These are phyloP conservation scores for Kluyveromyces marxianus DNA, from an alignment of 1,139 yeast species.

Conservation along the genomic window DNA sequence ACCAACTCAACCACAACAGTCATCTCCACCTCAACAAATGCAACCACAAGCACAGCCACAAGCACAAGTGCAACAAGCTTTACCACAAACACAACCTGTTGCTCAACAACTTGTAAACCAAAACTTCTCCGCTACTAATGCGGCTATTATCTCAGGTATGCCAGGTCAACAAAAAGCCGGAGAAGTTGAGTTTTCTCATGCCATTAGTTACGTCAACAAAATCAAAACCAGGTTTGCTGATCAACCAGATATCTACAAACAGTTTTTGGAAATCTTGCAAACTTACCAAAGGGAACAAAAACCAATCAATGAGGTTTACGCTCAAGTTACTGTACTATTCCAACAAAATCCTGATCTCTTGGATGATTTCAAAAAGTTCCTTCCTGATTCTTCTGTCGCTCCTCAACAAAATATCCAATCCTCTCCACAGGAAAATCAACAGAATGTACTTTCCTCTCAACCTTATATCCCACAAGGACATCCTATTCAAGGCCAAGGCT, in stretches of 20 bases:
- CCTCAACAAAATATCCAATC: slow-evolving; percentile 12
- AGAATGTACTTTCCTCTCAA: slow-evolving; percentile 9
- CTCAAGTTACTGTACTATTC: slow-evolving; percentile 83
- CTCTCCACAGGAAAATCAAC: slow-evolving; percentile 7
- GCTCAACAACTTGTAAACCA: background rate
- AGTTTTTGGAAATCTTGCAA: slow-evolving; percentile 87
- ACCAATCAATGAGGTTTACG: slow-evolving; percentile 90
- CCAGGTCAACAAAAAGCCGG: slow-evolving; percentile 41
- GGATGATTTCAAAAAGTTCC: slow-evolving; percentile 89
- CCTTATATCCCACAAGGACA: slow-evolving; percentile 14
- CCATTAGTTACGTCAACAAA: slow-evolving; percentile 90
- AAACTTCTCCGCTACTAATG: background rate
- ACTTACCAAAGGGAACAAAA: slow-evolving; percentile 94
- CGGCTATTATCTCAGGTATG: background rate
- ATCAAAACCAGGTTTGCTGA: slow-evolving; percentile 88
- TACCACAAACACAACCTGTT: slow-evolving; percentile 1
- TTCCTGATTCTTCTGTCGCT: slow-evolving; percentile 72
- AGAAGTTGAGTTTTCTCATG: slow-evolving; percentile 95
- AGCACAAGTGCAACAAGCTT: slow-evolving; percentile 7
- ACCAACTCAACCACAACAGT: background rate
- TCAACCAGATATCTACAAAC: slow-evolving; percentile 94
- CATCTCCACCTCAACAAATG: slow-evolving; percentile 12
- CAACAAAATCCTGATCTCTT: slow-evolving; percentile 89
- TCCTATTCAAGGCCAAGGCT: slow-evolving; percentile 12
- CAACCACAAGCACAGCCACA: slow-evolving; percentile 13